Conservation (phyloP, 768 basidiomycete genomes). For the Boletus rex-veris region DNA sequence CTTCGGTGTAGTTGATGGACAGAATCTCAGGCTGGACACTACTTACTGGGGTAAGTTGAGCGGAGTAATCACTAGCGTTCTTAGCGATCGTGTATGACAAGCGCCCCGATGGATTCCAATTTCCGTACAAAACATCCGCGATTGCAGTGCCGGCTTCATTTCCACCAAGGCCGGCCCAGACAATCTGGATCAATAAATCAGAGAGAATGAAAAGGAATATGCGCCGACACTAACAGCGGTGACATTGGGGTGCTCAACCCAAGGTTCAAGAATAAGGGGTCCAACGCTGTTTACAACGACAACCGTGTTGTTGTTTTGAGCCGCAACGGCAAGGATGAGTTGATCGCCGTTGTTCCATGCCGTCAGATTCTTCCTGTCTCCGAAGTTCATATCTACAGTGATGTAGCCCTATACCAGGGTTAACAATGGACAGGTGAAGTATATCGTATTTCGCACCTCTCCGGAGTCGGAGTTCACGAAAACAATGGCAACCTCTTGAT, state of each 20-base stretch:
- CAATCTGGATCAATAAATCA: constrained; percentile 28
- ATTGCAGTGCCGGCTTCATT: constrained; percentile 79
- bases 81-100: constrained; percentile 77
- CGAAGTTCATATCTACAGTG: constrained; percentile 53
- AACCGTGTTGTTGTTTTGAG: constrained; percentile 69
- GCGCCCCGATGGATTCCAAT: constrained; percentile 70
- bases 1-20: constrained; percentile 62
- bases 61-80: constrained; percentile 46
- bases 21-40: too few relatives aligned
- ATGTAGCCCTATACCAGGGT: constrained; percentile 40
- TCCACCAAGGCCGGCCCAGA: constrained; percentile 59
- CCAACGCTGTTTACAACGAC: constrained; percentile 81
- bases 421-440: background rate
- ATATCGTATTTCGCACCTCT: constrained; percentile 41
- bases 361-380: constrained; percentile 38
- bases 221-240: constrained; percentile 52
- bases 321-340: constrained; percentile 55
- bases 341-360: constrained; percentile 37
- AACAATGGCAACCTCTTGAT: constrained; percentile 67
- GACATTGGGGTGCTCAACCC: constrained; percentile 75
- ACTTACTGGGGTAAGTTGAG: too few relatives aligned
- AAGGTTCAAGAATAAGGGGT: constrained; percentile 61
- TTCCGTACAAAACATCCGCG: constrained; percentile 74
- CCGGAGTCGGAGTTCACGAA: constrained; percentile 84
- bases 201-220: background rate